phyloP scores from a whole-genome alignment of 1,139 yeast genomes.

The Candida albicans region DNA sequence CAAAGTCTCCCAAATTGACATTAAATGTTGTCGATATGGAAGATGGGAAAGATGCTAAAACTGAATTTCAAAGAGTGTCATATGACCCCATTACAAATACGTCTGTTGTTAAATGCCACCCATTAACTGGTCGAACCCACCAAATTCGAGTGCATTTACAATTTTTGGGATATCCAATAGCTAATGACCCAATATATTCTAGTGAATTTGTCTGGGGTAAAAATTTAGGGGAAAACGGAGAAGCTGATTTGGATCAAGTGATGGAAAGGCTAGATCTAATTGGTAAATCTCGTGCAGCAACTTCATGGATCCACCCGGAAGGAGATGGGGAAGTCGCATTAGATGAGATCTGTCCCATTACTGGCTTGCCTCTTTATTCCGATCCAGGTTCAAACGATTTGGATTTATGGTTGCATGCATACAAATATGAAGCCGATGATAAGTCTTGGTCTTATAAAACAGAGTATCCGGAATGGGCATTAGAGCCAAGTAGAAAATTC shows the following conservation, averaged over 20 bases:
- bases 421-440: constrained; percentile 61
- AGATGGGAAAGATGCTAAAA: constrained; percentile 66
- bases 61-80: constrained; percentile 55
- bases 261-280: constrained; percentile 52
- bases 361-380: constrained; percentile 73
- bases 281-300: constrained; percentile 68
- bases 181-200: constrained; percentile 86
- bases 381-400: constrained; percentile 89
- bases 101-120: constrained; percentile 79
- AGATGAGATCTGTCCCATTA: constrained; percentile 59
- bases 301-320: constrained; percentile 64
- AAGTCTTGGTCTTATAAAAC: constrained; percentile 76
- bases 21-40: constrained; percentile 65
- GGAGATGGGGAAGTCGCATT: constrained; percentile 62
- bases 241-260: constrained; percentile 48
- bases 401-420: constrained; percentile 89
- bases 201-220: constrained; percentile 73
- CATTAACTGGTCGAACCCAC: constrained; percentile 91
- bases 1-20: constrained; percentile 77
- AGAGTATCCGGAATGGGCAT: constrained; percentile 85
- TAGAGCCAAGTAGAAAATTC: constrained; percentile 52
- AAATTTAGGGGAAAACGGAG: constrained; percentile 53
- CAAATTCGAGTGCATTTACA: constrained; percentile 93
- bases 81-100: constrained; percentile 57
- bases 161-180: constrained; percentile 84